Evolutionary conservation across 2,329 filamentous ascomycete genomes (phyloP).

Genomic region (Alternaria metachromatica): DNA sequence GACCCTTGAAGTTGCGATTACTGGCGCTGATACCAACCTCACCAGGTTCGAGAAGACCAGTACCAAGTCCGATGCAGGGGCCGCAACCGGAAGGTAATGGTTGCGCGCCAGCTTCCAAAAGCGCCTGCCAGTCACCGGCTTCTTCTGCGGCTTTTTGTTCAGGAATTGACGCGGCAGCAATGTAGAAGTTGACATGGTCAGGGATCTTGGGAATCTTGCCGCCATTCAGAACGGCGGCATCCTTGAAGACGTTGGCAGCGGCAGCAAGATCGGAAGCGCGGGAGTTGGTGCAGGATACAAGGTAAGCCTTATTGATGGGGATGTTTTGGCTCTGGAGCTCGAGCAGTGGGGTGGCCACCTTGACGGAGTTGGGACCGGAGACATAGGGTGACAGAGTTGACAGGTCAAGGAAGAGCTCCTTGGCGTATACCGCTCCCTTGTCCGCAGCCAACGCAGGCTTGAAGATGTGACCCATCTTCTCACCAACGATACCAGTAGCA

Average conservation of each 20-base stretch:
- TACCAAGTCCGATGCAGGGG: conserved; percentile 84
- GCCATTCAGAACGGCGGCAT: conserved; percentile 67
- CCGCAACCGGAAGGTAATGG: conserved; percentile 77
- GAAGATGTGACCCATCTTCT: conserved; percentile 46
- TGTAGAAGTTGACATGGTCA: conserved; percentile 81
- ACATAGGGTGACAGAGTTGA: conserved; percentile 85
- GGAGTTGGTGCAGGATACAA: conserved; percentile 90
- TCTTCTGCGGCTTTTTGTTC: conserved; percentile 82
- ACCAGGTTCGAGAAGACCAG: conserved; percentile 79
- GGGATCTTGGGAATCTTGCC: conserved; percentile 74
- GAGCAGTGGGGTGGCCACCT: conserved; percentile 77
- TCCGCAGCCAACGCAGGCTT: conserved; percentile 73
- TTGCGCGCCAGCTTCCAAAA: conserved; percentile 80
- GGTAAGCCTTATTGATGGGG: conserved; percentile 80
- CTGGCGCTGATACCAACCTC: conserved; percentile 84
- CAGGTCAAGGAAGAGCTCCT: conserved; percentile 80
- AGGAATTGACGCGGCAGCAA: conserved; percentile 80
- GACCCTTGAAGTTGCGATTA: conserved; percentile 90
- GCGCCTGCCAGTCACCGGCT: conserved; percentile 81
- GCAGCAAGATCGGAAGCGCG: conserved; percentile 80
- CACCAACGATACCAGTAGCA: conserved; percentile 46
- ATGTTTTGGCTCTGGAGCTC: conserved; percentile 79
- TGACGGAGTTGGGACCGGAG: conserved; percentile 88
- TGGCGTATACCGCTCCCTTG: conserved; percentile 79
- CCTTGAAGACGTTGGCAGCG: conserved; percentile 84